Percentiles rank a stretch among this genome's conserved stretches.
These are phyloP conservation scores for Phaeosphaeriaceae sp. DNA, from an alignment of 2,329 filamentous ascomycete genomes.

Conservation along the genomic window DNA sequence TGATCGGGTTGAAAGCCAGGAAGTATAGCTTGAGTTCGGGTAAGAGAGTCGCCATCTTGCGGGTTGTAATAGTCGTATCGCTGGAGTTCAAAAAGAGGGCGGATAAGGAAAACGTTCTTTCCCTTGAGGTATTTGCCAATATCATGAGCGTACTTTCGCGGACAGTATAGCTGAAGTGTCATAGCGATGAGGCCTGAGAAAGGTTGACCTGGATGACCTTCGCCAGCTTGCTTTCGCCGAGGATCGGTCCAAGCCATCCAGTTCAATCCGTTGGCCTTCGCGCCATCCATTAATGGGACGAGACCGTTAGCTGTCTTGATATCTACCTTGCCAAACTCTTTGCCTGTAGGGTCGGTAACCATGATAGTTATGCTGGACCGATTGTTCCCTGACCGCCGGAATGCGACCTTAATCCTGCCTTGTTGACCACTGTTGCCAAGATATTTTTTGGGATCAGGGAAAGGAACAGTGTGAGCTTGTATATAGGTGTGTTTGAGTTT, in stretches of 20 bases:
- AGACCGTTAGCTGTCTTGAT: conserved; percentile 69
- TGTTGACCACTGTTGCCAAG: conserved; percentile 64
- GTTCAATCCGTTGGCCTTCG: conserved; percentile 66
- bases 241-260: conserved; percentile 74
- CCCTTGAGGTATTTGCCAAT: conserved; percentile 73
- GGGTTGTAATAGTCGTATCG: conserved; percentile 77
- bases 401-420: conserved; percentile 74
- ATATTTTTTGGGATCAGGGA: conserved; percentile 68
- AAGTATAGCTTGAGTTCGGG: conserved; percentile 19
- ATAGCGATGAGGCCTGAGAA: conserved; percentile 54
- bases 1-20: conserved; percentile 18
- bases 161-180: conserved; percentile 80
- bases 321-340: conserved; percentile 79
- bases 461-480: conserved; percentile 71
- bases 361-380: conserved; percentile 71
- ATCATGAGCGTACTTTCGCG: conserved; percentile 66
- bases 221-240: conserved; percentile 67
- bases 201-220: conserved; percentile 49
- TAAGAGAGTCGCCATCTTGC: conserved; percentile 53
- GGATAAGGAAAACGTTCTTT: conserved; percentile 69
- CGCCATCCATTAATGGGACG: conserved; percentile 72
- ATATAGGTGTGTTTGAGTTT: conserved; percentile 72
- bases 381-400: conserved; percentile 65
- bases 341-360: conserved; percentile 73
- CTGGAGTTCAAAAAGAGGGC: conserved; percentile 68